A percentile compares a stretch with the other conserved stretches of the same genome.
Conservation (phyloP, 1,139 yeast genomes). For the Yamadazyma diddensiae region DNA sequence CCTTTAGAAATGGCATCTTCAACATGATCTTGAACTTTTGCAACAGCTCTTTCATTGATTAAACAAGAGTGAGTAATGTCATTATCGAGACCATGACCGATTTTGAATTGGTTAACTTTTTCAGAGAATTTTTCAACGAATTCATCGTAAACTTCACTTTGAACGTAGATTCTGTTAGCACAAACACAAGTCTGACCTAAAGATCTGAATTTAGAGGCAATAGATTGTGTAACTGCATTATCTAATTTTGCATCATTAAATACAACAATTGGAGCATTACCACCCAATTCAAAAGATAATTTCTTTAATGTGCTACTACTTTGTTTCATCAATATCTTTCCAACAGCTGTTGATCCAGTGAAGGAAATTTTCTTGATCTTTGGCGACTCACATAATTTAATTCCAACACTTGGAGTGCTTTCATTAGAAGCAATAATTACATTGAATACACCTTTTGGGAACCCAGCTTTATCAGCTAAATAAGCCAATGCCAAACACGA, state of each 20-base stretch:
- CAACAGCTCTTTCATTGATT: conserved; percentile 38
- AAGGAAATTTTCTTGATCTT: conserved; percentile 49
- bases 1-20: conserved; percentile 43
- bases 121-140: conserved; percentile 35
- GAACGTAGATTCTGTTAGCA: conserved; percentile 78
- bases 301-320: conserved; percentile 46
- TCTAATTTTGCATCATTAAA: conserved; percentile 50
- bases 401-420: conserved; percentile 32
- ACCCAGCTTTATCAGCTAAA: conserved; percentile 42
- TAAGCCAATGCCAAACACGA: conserved; percentile 45
- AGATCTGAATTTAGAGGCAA: conserved; percentile 58
- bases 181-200: conserved; percentile 93
- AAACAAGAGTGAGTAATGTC: conserved; percentile 47
- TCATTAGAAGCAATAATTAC: conserved; percentile 37
- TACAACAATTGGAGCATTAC: conserved; percentile 50
- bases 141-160: conserved; percentile 64
- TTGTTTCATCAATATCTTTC: conserved; percentile 48
- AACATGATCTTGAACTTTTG: conserved; percentile 39
- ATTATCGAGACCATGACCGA: conserved; percentile 43
- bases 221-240: conserved; percentile 47
- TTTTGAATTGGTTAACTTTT: conserved; percentile 31
- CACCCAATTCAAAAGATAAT: conserved; percentile 51
- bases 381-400: conserved; percentile 36
- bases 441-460: conserved; percentile 44
- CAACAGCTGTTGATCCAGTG: conserved; percentile 60